These are phyloP conservation scores for Clarireedia paspali DNA, from an alignment of 2,329 filamentous ascomycete species.

Conservation along the genomic window DNA sequence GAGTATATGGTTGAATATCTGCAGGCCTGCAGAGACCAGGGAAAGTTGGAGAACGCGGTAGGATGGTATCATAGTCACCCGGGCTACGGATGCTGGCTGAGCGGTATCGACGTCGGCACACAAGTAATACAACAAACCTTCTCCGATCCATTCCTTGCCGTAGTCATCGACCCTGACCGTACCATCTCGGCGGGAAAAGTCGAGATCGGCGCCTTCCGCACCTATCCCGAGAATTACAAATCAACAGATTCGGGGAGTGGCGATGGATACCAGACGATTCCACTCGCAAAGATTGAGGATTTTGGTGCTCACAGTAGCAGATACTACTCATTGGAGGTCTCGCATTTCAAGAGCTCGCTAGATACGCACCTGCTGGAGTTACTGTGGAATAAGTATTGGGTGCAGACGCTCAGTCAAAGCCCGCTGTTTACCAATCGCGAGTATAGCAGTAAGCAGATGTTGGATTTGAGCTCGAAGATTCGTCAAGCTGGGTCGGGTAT, in stretches of 20 bases:
- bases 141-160: slow-evolving; percentile 85
- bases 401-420: slow-evolving; percentile 86
- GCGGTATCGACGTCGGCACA: slow-evolving; percentile 88
- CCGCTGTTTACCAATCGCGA: slow-evolving; percentile 89
- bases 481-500: slow-evolving; percentile 47
- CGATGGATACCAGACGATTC: slow-evolving; percentile 69
- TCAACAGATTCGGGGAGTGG: slow-evolving; percentile 38
- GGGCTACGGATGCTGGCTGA: slow-evolving; percentile 96
- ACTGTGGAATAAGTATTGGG: slow-evolving; percentile 99
- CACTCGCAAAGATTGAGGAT: slow-evolving; percentile 87
- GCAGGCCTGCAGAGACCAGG: slow-evolving; percentile 66
- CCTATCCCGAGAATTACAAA: slow-evolving; percentile 71
- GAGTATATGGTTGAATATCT: slow-evolving; percentile 94
- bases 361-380: slow-evolving; percentile 80
- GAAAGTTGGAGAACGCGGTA: slow-evolving; percentile 79
- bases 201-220: slow-evolving; percentile 94
- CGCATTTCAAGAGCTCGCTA: slow-evolving; percentile 89
- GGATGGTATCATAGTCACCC: slow-evolving; percentile 99
- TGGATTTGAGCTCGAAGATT: slow-evolving; percentile 79
- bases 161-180: slow-evolving; percentile 93
- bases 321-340: slow-evolving; percentile 88
- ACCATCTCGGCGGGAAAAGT: slow-evolving; percentile 90
- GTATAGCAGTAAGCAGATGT: slow-evolving; percentile 86
- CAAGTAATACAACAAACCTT: slow-evolving; percentile 79
- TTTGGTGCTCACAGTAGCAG: slow-evolving; percentile 87